Percentiles rank a stretch among this genome's conserved stretches.
phyloP scores from a whole-genome alignment of 2,329 filamentous ascomycete genomes.

The Colletotrichum sp. region DNA sequence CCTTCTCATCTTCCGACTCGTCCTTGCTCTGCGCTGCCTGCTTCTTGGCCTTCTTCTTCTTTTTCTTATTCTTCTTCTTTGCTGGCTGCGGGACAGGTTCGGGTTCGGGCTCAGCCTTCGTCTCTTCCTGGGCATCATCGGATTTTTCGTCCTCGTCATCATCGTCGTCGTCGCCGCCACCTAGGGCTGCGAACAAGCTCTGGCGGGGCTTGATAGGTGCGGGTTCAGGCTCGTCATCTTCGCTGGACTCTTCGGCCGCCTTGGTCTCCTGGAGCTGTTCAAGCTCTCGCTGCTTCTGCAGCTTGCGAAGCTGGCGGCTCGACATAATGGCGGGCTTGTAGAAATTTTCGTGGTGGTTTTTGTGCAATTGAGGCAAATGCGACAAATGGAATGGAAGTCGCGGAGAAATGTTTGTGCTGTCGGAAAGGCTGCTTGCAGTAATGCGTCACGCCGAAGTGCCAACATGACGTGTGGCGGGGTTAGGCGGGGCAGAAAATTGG shows the following conservation, averaged over 20 bases:
- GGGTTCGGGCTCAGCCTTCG: conserved; percentile 19
- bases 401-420: not conserved
- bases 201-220: conserved; percentile 41
- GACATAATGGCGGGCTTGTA: conserved; percentile 44
- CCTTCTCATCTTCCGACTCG: conserved; percentile 27
- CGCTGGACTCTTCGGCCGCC: conserved; percentile 33
- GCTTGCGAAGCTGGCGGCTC: conserved; percentile 55
- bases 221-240: conserved; percentile 36
- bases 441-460: conserved; percentile 18
- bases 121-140: conserved; percentile 30
- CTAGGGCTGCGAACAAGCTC: conserved; percentile 60
- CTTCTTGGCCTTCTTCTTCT: conserved; percentile 39
- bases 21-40: conserved; percentile 29
- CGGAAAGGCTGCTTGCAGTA: not conserved
- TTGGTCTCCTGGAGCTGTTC: conserved; percentile 31
- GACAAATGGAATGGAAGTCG: not conserved
- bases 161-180: conserved; percentile 43
- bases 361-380: not conserved
- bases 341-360: not conserved
- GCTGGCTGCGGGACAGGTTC: conserved; percentile 18
- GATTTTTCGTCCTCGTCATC: conserved; percentile 38
- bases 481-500: conserved; percentile 10
- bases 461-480: conserved; percentile 24
- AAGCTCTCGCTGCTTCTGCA: conserved; percentile 55
- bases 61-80: conserved; percentile 43